Base-by-base conservation (phyloP, 352 stramenopile genomes). In the Phytophthora agathidicida region DNA sequence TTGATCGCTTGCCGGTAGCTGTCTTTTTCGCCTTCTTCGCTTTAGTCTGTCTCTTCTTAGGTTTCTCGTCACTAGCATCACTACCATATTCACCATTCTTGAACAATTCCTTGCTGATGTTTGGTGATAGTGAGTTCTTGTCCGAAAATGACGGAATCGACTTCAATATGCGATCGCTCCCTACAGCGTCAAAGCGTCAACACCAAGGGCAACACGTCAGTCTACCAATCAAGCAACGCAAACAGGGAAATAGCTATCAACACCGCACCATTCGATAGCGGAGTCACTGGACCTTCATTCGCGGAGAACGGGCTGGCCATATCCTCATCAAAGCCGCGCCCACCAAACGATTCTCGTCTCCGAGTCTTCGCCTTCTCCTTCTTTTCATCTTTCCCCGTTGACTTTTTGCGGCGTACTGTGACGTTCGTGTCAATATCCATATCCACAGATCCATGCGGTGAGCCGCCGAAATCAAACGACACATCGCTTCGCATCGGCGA, bases 101-200 rank as follows among this genome's bases (percentile, higher is more conserved):
- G 51, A 91, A 91, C n/a, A 91, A 50, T 22, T 81, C 64, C 13
- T 83, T 75, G 11, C 60, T 80, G 35, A 90, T 83, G 13, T 74
- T 68, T 0, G 76, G 80, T 1, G 77, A 86, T 2, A 76, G 44
- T 6, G 72, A 86, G 1, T 48, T 55, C 46, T 77, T 80, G n/a
- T 80, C 72, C 0, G 73, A 81, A 55, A 88, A 89, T 1, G 72
- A 71, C 16, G 73, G 73, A 47, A 88, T 88, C 1, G 70, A 79
- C 8, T 73, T 68, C 22, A 91, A 56, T 20, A 78, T 80, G 9
- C 83, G 78, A 53, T 89, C 75, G 31, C 83, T 92, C 27, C 78
- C 82, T 84, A 37, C 17, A 67, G 9, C 28, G 17, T n/a, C n/a
- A 38, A 24, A 19, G 42, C 13, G 41, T 13, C 10, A 44, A 28